A percentile compares a stretch with the other conserved stretches of the same genome.
Evolutionary conservation across 148 eudicot species (phyloP).

Genomic region (Limonium bicolor): DNA sequence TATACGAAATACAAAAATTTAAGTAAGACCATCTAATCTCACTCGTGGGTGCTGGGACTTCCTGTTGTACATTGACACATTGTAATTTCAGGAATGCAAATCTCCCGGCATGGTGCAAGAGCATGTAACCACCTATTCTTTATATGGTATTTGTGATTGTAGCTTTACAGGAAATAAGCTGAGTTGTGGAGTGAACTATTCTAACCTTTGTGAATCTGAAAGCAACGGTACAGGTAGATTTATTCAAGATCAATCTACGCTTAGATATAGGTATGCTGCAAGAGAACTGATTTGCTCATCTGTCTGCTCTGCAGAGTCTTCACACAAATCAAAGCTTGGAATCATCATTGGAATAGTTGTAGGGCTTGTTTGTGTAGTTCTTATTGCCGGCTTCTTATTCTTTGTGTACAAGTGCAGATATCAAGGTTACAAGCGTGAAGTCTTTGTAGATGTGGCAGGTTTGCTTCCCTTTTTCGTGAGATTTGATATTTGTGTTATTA

Average conservation of each 20-base stretch:
- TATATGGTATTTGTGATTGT: constrained; percentile 14
- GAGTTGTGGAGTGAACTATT: constrained; percentile 46
- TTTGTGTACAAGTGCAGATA: constrained; percentile 43
- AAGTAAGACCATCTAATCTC: constrained; percentile 33
- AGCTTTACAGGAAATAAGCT: constrained; percentile 75
- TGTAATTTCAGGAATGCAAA: neutral
- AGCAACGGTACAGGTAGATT: constrained; percentile 18
- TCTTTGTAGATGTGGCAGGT: constrained; percentile 95
- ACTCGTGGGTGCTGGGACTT: neutral
- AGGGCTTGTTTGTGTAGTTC: constrained; percentile 35
- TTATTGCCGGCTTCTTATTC: constrained; percentile 41
- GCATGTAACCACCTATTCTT: too few species aligned
- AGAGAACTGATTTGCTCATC: constrained; percentile 7
- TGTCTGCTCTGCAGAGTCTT: constrained; percentile 35
- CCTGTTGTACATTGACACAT: neutral
- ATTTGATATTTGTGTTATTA: neutral
- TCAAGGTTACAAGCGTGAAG: constrained; percentile 52
- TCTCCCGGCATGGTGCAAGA: neutral
- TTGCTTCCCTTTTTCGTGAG: constrained; percentile 5
- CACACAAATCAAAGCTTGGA: constrained; percentile 48
- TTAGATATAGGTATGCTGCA: too few species aligned
- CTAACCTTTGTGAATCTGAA: constrained; percentile 46
- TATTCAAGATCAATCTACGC: neutral
- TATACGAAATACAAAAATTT: constrained; percentile 49
- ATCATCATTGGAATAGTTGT: constrained; percentile 45